phyloP scores from a whole-genome alignment of 352 stramenopile genomes.

The Peronospora destructor region DNA sequence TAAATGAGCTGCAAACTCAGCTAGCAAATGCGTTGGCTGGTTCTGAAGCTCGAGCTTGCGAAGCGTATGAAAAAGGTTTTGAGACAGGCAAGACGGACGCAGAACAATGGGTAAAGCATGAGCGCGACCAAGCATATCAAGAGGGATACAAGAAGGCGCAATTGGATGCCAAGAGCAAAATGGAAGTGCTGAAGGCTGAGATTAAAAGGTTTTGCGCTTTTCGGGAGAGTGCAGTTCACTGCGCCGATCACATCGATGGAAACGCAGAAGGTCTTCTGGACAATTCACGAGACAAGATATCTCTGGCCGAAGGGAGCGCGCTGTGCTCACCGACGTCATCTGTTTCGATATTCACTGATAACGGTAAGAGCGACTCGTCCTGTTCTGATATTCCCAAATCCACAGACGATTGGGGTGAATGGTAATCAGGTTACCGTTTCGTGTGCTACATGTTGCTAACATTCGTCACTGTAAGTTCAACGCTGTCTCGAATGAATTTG shows the following conservation, averaged over 20 bases:
- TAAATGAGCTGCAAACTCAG: slow-evolving; percentile 33
- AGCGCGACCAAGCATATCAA: slow-evolving; percentile 27
- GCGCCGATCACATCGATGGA: slow-evolving; percentile 22
- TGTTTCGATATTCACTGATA: slow-evolving; percentile 39
- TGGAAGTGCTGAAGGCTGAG: slow-evolving; percentile 39
- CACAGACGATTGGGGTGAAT: slow-evolving; percentile 60
- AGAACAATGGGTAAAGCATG: slow-evolving; percentile 30
- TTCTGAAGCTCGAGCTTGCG: slow-evolving; percentile 28
- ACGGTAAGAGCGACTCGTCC: slow-evolving; percentile 31
- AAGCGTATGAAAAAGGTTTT: slow-evolving; percentile 41
- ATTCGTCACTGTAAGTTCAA: no score
- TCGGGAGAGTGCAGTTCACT: slow-evolving; percentile 34
- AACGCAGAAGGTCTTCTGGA: slow-evolving; percentile 19
- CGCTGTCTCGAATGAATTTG: no score
- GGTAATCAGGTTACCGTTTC: slow-evolving; percentile 24
- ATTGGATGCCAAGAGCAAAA: slow-evolving; percentile 30
- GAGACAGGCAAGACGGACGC: slow-evolving; percentile 30
- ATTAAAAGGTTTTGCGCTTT: slow-evolving; percentile 45
- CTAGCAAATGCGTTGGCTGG: slow-evolving; percentile 28
- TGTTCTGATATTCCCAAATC: slow-evolving; percentile 16
- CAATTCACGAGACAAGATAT: slow-evolving; percentile 35
- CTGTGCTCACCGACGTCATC: slow-evolving; percentile 37
- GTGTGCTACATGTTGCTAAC: no score
- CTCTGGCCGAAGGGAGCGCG: slow-evolving; percentile 28
- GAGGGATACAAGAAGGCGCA: slow-evolving; percentile 36